Percentiles rank a stretch among this genome's conserved stretches.
Conservation (phyloP, 306 rosid species). For the Dalbergia oliveri region DNA sequence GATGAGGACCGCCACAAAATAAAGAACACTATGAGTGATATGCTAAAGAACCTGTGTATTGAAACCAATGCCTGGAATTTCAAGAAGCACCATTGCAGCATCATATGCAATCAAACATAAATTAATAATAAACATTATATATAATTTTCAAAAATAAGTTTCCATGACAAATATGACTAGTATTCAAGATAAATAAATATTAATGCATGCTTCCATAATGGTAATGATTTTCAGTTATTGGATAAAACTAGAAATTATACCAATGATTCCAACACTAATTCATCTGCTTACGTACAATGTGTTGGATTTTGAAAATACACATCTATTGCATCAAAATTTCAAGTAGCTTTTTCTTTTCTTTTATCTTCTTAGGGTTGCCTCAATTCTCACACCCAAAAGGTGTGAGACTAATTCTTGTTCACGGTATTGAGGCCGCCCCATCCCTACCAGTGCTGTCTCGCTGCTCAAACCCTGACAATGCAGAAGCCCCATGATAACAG, state of each 20-base stretch:
- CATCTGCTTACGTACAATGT: background rate
- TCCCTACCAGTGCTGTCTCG: background rate
- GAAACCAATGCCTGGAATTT: constrained; percentile 96
- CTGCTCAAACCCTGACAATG: background rate
- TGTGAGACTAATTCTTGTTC: background rate
- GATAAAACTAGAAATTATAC: constrained; percentile 4
- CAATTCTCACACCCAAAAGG: background rate
- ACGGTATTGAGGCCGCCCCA: background rate
- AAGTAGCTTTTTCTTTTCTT: background rate
- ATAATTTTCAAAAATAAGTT: constrained; percentile 1
- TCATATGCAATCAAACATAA: constrained; percentile 40
- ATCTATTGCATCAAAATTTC: constrained; percentile 1
- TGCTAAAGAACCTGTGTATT: constrained; percentile 98
- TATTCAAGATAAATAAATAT: constrained; percentile 16
- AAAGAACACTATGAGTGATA: constrained; percentile 83
- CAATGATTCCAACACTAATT: constrained; percentile 15
- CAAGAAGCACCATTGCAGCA: constrained; percentile 68
- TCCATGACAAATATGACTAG: constrained; percentile 18
- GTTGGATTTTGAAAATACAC: background rate
- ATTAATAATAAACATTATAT: constrained; percentile 15
- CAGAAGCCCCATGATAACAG: background rate
- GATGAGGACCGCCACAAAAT: constrained; percentile 82
- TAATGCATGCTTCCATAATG: constrained; percentile 30
- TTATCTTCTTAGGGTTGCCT: background rate
- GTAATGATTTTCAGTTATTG: constrained; percentile 13